Evolutionary conservation across 176 grass and related monocot genomes (phyloP).

Genomic region (Thinopyrum elongatum): DNA sequence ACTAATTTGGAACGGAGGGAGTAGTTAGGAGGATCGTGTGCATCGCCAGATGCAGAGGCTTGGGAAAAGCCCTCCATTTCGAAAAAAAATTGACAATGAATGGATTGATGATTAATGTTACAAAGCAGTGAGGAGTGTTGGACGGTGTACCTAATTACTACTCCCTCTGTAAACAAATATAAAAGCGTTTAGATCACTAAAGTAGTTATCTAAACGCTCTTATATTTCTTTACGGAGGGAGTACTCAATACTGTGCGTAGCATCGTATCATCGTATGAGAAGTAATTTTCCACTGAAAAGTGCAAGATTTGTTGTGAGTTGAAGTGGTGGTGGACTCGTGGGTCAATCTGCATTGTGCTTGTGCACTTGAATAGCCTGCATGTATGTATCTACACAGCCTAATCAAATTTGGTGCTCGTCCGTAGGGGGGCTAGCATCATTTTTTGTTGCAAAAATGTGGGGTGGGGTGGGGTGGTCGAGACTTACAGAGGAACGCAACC

Average conservation of each 20-base stretch:
- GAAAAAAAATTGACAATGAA: neutral
- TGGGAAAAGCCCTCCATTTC: too few relatives aligned
- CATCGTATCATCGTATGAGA: neutral
- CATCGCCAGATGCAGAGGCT: too few relatives aligned
- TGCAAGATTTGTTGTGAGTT: neutral
- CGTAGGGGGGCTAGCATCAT: too few relatives aligned
- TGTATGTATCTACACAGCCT: neutral
- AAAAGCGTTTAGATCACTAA: too few relatives aligned
- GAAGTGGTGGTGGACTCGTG: neutral
- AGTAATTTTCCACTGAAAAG: neutral
- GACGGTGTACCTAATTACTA: neutral
- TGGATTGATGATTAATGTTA: neutral
- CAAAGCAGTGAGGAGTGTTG: neutral
- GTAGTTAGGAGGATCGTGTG: too few relatives aligned
- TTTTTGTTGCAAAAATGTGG: too few relatives aligned
- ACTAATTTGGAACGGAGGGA: too few relatives aligned
- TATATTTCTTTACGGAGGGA: too few relatives aligned
- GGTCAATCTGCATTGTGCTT: neutral
- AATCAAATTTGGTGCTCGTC: neutral
- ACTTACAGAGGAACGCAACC: conserved; percentile 52
- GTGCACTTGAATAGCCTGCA: neutral
- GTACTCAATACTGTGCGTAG: neutral
- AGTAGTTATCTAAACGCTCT: too few relatives aligned
- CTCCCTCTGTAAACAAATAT: too few relatives aligned
- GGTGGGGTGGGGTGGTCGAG: neutral